Evolutionary conservation across 805 yeast species (phyloP), one percentile per base, ranked within the genome.

Genomic region (Candida pini): DNA sequence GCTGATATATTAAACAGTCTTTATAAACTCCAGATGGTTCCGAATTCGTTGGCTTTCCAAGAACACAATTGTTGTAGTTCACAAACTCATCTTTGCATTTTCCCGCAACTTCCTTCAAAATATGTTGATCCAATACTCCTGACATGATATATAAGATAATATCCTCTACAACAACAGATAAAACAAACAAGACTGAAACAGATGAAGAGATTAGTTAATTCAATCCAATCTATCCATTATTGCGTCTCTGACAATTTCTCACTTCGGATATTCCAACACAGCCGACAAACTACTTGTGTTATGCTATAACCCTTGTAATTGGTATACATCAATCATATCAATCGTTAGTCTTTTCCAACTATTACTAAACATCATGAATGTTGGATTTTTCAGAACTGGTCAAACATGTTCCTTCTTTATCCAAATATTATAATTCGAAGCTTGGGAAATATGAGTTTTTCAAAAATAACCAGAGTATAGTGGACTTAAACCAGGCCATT

Each of bases 71-170:
- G 56, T 85, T 90, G 56, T 80, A 85, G 18, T 69, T 73, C 37
- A 84, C 60, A 44, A 85, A 84, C 49, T 77, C 71, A 40, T 73
- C 76, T 0, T 94, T 92, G 54, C 95, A 85, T 50, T 69, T 64
- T 35, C 75, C 70, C 10, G 94, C 88, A 38, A 82, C 82, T 49
- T 85, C 95, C 41, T 83, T 88, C 41, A 85, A 71, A 21, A 85
- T 69, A 33, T 81, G 64, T 52, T 84, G 89, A 57, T 85, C 95
- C 20, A 85, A 57, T 9, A 66, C 47, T 51, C 66, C 54, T 12
- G 75, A 63, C 72, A 70, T 68, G 29, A 31, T 40, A 9, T 16
- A 16, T 24, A n/a, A n/a, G n/a, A n/a, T n/a, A n/a, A n/a, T n/a
- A n/a, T n/a, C n/a, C n/a, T n/a, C n/a, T n/a, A n/a, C n/a, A n/a